A percentile compares a stretch with the other conserved stretches of the same genome.
Evolutionary conservation across 2,329 filamentous ascomycete species (phyloP).

Genomic region (Pleoardoris graminearum): DNA sequence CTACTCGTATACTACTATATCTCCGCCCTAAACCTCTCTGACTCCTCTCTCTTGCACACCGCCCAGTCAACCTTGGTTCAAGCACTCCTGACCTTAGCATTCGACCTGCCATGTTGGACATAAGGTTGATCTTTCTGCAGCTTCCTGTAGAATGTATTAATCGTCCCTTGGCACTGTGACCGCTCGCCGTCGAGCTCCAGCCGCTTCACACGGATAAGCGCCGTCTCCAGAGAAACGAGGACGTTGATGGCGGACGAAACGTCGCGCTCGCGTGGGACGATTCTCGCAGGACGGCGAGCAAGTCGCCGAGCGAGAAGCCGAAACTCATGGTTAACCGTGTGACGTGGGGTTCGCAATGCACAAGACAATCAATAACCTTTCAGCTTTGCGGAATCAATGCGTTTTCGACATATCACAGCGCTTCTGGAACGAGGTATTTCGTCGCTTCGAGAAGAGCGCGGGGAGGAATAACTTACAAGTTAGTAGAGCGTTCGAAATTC

Average conservation of each 20-base stretch:
- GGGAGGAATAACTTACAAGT: too few species aligned
- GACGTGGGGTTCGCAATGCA: too few species aligned
- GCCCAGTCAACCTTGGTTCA: conserved; percentile 35
- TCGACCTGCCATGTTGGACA: conserved; percentile 11
- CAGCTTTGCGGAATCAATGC: too few species aligned
- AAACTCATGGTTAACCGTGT: too few species aligned
- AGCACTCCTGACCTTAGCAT: conserved; percentile 19
- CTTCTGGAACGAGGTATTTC: too few species aligned
- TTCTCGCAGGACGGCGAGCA: conserved; percentile 31
- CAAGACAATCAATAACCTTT: too few species aligned
- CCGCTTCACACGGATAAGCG: conserved; percentile 29
- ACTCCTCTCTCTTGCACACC: conserved; percentile 31
- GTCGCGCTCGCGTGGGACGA: conserved; percentile 23
- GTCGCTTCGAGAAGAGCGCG: too few species aligned
- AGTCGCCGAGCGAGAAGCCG: not conserved
- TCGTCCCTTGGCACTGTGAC: conserved; percentile 28
- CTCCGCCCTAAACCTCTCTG: conserved; percentile 27
- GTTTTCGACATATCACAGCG: too few species aligned
- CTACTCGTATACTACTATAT: conserved; percentile 27
- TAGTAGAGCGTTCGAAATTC: too few species aligned
- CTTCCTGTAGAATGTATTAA: conserved; percentile 32
- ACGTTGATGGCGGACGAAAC: conserved; percentile 32
- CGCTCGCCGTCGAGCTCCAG: conserved; percentile 27
- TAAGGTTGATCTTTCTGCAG: conserved; percentile 34
- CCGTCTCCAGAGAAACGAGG: conserved; percentile 29